These are phyloP conservation scores for Stagonosporopsis cucurbitacearum DNA, from an alignment of 2,329 filamentous ascomycete species.

Conservation along the genomic window DNA sequence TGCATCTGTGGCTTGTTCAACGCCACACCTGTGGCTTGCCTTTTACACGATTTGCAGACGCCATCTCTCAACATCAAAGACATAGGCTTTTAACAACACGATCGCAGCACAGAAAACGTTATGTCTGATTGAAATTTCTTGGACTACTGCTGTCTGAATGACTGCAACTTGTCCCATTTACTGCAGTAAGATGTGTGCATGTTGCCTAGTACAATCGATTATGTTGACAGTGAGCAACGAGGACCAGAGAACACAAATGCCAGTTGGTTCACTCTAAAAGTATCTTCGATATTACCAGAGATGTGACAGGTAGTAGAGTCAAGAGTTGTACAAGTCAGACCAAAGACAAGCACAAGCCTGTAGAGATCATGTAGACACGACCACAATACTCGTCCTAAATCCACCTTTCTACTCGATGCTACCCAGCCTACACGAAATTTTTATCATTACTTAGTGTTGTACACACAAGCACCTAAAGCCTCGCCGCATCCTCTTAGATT, in stretches of 20 bases:
- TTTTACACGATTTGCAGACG: background rate
- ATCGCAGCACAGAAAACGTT: background rate
- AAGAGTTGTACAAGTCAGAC: background rate
- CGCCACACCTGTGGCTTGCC: conserved; percentile 7
- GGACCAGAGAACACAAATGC: no score
- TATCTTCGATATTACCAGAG: background rate
- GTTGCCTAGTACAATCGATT: no score
- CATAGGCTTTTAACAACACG: background rate
- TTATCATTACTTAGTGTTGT: background rate
- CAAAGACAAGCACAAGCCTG: background rate
- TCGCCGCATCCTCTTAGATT: background rate
- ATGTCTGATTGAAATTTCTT: background rate
- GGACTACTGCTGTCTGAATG: no score
- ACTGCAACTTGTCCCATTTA: background rate
- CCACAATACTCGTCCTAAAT: no score
- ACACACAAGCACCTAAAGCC: conserved; percentile 8
- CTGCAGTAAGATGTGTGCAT: no score
- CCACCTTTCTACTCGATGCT: background rate
- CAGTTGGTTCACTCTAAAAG: background rate
- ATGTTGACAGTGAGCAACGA: no score
- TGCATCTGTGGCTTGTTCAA: conserved; percentile 4
- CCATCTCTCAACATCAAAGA: background rate
- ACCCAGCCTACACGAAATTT: background rate
- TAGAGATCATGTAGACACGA: background rate
- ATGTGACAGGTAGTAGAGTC: background rate